Evolutionary conservation across 345 rosid genomes (phyloP).

Genomic region (Kandelia obovata): DNA sequence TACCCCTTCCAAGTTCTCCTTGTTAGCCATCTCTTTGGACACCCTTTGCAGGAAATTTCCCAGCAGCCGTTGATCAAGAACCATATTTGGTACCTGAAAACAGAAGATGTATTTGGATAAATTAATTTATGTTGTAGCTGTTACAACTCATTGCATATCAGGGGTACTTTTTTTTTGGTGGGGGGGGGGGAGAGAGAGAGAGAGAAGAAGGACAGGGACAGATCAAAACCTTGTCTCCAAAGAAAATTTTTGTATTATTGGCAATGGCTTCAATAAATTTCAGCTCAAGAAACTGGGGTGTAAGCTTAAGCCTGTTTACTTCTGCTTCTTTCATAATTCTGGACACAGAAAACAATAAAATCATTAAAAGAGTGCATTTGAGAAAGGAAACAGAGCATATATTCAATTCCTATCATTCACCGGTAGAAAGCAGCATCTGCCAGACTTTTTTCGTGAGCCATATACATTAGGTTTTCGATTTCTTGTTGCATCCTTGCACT

Average conservation of each 20-base stretch:
- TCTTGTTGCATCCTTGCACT: slow-evolving; percentile 71
- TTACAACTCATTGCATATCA: neutral
- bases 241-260: slow-evolving; percentile 79
- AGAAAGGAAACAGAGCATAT: slow-evolving; percentile 4
- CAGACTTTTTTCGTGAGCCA: slow-evolving; percentile 71
- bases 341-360: slow-evolving; percentile 9
- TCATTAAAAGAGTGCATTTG: neutral
- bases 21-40: slow-evolving; percentile 15
- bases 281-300: slow-evolving; percentile 85
- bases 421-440: slow-evolving; percentile 86
- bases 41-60: slow-evolving; percentile 62
- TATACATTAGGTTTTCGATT: slow-evolving; percentile 76
- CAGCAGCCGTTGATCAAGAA: slow-evolving; percentile 80
- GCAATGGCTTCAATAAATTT: slow-evolving; percentile 85
- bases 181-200: too few species aligned
- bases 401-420: slow-evolving; percentile 25
- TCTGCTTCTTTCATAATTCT: slow-evolving; percentile 80
- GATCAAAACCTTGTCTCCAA: slow-evolving; percentile 68
- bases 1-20: slow-evolving; percentile 13
- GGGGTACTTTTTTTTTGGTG: too few species aligned
- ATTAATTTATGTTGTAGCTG: neutral
- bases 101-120: neutral
- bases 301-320: slow-evolving; percentile 87
- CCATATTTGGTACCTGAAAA: slow-evolving; percentile 73
- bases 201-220: neutral